Conservation (phyloP, 345 rosid genomes). For the Hibiscus tridactylites region DNA sequence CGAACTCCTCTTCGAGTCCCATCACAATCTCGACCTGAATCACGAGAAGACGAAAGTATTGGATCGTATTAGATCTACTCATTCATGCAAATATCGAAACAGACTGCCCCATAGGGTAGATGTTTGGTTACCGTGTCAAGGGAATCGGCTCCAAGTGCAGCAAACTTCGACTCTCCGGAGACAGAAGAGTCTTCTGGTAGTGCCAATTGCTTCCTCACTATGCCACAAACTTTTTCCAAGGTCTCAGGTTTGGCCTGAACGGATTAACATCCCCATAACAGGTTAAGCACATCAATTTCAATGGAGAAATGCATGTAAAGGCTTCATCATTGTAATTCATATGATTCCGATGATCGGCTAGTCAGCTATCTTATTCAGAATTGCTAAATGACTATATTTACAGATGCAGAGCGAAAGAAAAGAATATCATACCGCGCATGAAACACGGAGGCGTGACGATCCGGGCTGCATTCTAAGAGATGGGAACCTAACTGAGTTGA, state of each 20-base stretch:
- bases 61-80: not conserved
- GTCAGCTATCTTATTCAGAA: not conserved
- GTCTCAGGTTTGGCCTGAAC: constrained; percentile 58
- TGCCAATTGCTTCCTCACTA: constrained; percentile 62
- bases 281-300: not conserved
- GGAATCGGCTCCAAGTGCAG: constrained; percentile 39
- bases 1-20: constrained; percentile 70
- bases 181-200: constrained; percentile 27
- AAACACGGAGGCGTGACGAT: constrained; percentile 21
- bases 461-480: constrained; percentile 27
- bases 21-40: constrained; percentile 69
- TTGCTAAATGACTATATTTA: not conserved
- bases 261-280: not conserved
- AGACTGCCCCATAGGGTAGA: not conserved
- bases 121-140: constrained; percentile 21
- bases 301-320: not conserved
- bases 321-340: not conserved
- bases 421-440: constrained; percentile 26
- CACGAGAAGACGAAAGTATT: not conserved
- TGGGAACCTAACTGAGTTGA: constrained; percentile 31
- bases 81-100: not conserved
- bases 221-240: constrained; percentile 41
- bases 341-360: not conserved
- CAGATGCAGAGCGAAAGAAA: not conserved
- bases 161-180: constrained; percentile 43